Evolutionary conservation across 1,139 yeast species (phyloP).

Genomic region (Eremothecium cymbalariae): DNA sequence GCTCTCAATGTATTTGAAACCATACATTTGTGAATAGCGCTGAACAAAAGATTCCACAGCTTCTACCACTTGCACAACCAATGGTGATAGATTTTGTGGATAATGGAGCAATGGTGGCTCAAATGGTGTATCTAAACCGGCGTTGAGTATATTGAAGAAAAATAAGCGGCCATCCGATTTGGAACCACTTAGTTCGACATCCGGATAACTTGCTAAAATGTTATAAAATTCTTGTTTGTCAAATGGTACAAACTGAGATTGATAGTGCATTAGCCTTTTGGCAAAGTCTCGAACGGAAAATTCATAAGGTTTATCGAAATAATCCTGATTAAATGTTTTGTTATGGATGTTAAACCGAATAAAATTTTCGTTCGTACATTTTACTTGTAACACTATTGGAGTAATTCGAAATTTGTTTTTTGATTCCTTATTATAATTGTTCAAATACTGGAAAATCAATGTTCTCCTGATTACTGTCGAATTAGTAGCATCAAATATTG

Average conservation of each 20-base stretch:
- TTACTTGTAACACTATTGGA: slow-evolving; percentile 38
- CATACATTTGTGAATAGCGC: slow-evolving; percentile 20
- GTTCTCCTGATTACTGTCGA: slow-evolving; percentile 48
- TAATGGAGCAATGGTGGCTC: slow-evolving; percentile 11
- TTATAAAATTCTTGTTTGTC: slow-evolving; percentile 39
- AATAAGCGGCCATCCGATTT: slow-evolving; percentile 10
- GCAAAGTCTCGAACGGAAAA: slow-evolving; percentile 55
- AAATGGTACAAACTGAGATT: slow-evolving; percentile 49
- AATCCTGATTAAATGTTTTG: slow-evolving; percentile 52
- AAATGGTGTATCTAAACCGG: slow-evolving; percentile 15
- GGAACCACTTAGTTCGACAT: slow-evolving; percentile 3
- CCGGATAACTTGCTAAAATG: not conserved
- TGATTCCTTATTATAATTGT: slow-evolving; percentile 17
- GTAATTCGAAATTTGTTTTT: slow-evolving; percentile 24
- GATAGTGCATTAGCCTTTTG: slow-evolving; percentile 47
- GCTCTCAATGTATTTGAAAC: slow-evolving; percentile 20
- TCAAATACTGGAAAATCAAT: slow-evolving; percentile 29
- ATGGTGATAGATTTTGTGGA: slow-evolving; percentile 14
- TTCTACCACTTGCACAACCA: slow-evolving; percentile 13
- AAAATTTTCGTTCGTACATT: slow-evolving; percentile 38
- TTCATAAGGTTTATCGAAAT: slow-evolving; percentile 41
- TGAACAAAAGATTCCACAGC: slow-evolving; percentile 18
- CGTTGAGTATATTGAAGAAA: slow-evolving; percentile 20
- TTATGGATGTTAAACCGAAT: slow-evolving; percentile 52
- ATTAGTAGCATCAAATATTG: slow-evolving; percentile 66